Base-by-base conservation (phyloP, 1,139 yeast genomes). In the Diutina rugosa region DNA sequence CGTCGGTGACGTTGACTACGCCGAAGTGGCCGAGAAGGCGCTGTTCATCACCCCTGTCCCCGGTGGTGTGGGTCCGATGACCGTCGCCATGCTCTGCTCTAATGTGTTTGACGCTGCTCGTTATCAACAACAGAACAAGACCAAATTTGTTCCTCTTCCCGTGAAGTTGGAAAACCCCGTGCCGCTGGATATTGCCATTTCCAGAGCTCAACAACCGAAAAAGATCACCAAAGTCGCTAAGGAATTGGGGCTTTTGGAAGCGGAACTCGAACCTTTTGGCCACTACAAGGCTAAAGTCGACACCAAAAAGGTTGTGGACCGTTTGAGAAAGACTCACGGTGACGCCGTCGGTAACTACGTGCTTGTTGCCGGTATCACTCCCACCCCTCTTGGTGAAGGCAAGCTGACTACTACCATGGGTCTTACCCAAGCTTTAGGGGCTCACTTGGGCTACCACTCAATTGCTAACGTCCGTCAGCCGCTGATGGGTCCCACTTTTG, bases 31-130 rank as follows among this genome's bases (percentile, higher is more conserved):
- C 57, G 16, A 44, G 32, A 81, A 79, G 59, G 97, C 95, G 38
- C 77, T 85, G 46, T 77, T 79, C 66, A 80, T 93, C 67, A 93
- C 99, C 29, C 99, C 99, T 35, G 99, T 93, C 58, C 99, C 99
- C 56, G 99, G 99, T 67, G 99, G 99, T 63, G 99, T 93, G 59
- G 99, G 99, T 56, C 99, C 99, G 64, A 93, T 93, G 98, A 93
- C 99, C 12, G 98, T 93, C 56, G 98, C 98, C 56, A 89, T 90
- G 87, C 80, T 93, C 59, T 82, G 91, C 70, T 87, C 87, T 67
- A 93, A 93, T 68, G 97, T 91, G 41, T 80, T 88, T 51, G 73
- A 79, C 59, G 90, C 97, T 54, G 97, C 98, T 47, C 82, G 87
- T 65, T 72, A 74, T 60, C 63, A 65, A 21, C 69, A 74, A 57